Evolutionary conservation across 805 yeast genomes (phyloP), one percentile per base, ranked within the genome.

Genomic region (Lipomyces yamanashiensis): DNA sequence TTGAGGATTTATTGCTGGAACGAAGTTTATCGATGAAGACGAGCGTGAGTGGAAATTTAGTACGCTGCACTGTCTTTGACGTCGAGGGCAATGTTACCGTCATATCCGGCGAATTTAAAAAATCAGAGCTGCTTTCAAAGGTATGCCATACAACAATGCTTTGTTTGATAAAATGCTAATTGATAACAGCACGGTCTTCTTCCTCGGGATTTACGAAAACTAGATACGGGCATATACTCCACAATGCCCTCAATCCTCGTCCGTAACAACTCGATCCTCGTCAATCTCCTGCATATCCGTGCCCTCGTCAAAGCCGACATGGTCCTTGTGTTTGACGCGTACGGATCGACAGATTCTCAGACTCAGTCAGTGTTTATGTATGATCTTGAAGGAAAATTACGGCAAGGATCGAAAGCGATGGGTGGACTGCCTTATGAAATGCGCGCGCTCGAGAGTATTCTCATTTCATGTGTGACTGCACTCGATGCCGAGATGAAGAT

Each of bases 241-340:
- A 90, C 93, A 21, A 92, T 92, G 2, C 99, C 99, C 0, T 85
- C 91, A 19, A 88, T 95, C 52, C 86, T 92, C 64, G 91, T 92
- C 23, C 82, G 98, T 63, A 81, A 84, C 33, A 83, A 84, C 67
- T 88, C 96, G 58, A 89, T 93, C 19, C 78, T 95, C 59, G 85
- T 95, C 54, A 92, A 92, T 73, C 76, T 95, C 72, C 77, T 95
- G 44, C 95, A 92, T 74, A 91, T 95, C 55, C 88, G 95, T 68
- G 98, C 98, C 0, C 80, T 95, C 53, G 85, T 95, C n/a, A 89
- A 88, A 71, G 82, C 84, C 48, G 90, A 93, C 71, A 79, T 82
- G 67, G 96, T 95, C 9, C 82, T 89, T 77, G 82, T 95, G 0
- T 95, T 95, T 75, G 98, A 95, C 72, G 86, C 90, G 13, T 80